A percentile compares a stretch with the other conserved stretches of the same genome.
phyloP scores from a whole-genome alignment of 169 alveolate species.

The Eimeria tenella region DNA sequence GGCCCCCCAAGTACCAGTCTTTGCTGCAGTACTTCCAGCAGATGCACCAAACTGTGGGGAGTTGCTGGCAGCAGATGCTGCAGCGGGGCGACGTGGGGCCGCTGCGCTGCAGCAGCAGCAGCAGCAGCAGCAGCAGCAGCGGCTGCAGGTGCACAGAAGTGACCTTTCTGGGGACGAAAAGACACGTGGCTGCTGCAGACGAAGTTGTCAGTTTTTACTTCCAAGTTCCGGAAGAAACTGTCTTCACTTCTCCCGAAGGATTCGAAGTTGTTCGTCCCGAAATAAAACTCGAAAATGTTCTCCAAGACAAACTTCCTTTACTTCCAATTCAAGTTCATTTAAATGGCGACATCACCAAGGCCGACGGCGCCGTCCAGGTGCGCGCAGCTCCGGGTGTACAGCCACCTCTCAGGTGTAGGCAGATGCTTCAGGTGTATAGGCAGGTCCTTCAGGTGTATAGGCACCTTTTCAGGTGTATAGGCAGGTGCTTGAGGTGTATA shows the following conservation, averaged over 20 bases:
- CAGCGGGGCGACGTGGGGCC: neutral
- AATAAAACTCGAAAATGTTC: neutral
- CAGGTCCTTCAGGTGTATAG: no score
- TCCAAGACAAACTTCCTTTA: constrained; percentile 13
- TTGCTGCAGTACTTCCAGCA: constrained; percentile 31
- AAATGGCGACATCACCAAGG: constrained; percentile 43
- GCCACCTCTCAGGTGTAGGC: no score
- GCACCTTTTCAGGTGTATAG: no score
- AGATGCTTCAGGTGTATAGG: no score
- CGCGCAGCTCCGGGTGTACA: neutral
- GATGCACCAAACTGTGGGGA: constrained; percentile 44
- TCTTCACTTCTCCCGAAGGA: constrained; percentile 3
- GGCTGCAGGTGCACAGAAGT: constrained; percentile 12
- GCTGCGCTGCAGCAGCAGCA: constrained; percentile 17
- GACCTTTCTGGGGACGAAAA: neutral
- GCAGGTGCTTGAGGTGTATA: no score
- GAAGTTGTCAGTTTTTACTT: constrained; percentile 55
- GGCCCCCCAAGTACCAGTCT: constrained; percentile 43
- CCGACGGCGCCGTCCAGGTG: constrained; percentile 70
- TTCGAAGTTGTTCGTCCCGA: constrained; percentile 5
- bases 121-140: neutral
- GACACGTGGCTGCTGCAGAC: constrained; percentile 13
- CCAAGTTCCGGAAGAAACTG: constrained; percentile 28
- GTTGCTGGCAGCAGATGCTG: constrained; percentile 74
- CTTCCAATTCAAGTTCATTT: neutral